Conservation (phyloP, 768 basidiomycete genomes). For the Hygrocybe punicea region DNA sequence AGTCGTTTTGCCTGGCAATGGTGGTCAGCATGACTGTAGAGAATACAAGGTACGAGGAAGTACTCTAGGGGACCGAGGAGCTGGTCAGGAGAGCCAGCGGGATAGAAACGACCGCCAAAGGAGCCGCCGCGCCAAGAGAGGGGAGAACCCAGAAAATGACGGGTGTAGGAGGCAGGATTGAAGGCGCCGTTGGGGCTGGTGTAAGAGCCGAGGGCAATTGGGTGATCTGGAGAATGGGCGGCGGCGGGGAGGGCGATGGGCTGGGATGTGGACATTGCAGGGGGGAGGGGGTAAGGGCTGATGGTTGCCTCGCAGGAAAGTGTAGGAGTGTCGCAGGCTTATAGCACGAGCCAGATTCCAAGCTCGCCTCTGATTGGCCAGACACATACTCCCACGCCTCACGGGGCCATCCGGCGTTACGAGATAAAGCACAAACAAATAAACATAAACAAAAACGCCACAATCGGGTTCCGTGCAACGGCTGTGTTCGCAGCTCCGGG, state of each 20-base stretch:
- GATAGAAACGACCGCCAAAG: slow-evolving; percentile 60
- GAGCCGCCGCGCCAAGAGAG: slow-evolving; percentile 69
- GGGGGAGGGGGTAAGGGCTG: slow-evolving; percentile 10
- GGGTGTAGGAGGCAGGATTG: slow-evolving; percentile 63
- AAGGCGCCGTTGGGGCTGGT: slow-evolving; percentile 48
- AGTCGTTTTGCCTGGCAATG: slow-evolving; percentile 28
- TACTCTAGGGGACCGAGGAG: slow-evolving; percentile 65
- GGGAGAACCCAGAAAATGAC: slow-evolving; percentile 68
- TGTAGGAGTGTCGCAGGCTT: background rate
- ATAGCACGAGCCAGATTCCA: background rate
- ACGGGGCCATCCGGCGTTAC: background rate
- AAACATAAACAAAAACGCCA: too few species aligned
- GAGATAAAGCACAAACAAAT: background rate
- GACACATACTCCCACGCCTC: background rate
- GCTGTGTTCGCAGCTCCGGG: too few species aligned
- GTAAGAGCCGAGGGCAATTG: slow-evolving; percentile 50
- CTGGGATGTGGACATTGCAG: slow-evolving; percentile 34
- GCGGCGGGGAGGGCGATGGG: slow-evolving; percentile 46
- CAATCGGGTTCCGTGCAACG: too few species aligned
- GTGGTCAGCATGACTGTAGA: slow-evolving; percentile 17
- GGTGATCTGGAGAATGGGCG: slow-evolving; percentile 18
- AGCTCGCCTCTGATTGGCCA: background rate
- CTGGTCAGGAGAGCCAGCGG: slow-evolving; percentile 60
- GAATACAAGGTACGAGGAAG: slow-evolving; percentile 25
- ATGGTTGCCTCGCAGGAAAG: background rate